A percentile compares a stretch with the other conserved stretches of the same genome.
Evolutionary conservation across 495 filamentous ascomycete species (phyloP).

Genomic region (Aspergillus affinis): DNA sequence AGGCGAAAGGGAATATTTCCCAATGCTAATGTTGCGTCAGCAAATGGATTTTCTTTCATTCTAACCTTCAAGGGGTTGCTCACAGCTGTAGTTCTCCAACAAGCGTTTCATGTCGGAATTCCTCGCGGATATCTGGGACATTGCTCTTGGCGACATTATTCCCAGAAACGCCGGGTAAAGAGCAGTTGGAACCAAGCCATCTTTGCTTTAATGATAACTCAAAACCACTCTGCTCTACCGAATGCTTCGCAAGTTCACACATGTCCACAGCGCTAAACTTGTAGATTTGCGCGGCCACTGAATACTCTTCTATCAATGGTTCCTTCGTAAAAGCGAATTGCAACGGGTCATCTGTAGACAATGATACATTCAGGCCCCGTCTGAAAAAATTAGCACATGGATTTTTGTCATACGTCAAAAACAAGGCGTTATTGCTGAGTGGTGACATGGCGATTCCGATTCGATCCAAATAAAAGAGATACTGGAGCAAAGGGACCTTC

Average conservation of each 20-base stretch:
- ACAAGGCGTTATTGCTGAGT: slow-evolving; percentile 94
- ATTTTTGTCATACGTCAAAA: slow-evolving; percentile 95
- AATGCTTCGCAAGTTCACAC: slow-evolving; percentile 97
- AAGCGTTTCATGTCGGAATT: slow-evolving; percentile 82
- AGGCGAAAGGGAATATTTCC: not conserved
- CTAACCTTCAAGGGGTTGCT: slow-evolving; percentile 25
- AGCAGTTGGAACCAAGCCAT: slow-evolving; percentile 80
- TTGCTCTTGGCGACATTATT: slow-evolving; percentile 95
- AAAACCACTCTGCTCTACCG: slow-evolving; percentile 91
- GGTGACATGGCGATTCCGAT: slow-evolving; percentile 99
- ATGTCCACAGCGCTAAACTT: slow-evolving; percentile 97
- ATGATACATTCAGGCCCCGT: slow-evolving; percentile 88
- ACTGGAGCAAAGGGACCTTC: slow-evolving; percentile 92
- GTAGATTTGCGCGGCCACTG: slow-evolving; percentile 97
- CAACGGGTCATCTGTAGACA: slow-evolving; percentile 95
- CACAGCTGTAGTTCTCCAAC: slow-evolving; percentile 80
- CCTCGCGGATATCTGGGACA: slow-evolving; percentile 87
- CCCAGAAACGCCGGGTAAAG: slow-evolving; percentile 70
- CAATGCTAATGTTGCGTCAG: not conserved
- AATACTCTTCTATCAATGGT: slow-evolving; percentile 96
- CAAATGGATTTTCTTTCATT: not conserved
- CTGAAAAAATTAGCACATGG: slow-evolving; percentile 94
- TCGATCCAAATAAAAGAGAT: slow-evolving; percentile 96
- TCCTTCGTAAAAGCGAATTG: slow-evolving; percentile 99
- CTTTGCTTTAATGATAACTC: slow-evolving; percentile 83